Percentiles rank a stretch among this genome's conserved stretches.
phyloP scores from a whole-genome alignment of 805 yeast species.

The Metschnikowia aberdeeniae region DNA sequence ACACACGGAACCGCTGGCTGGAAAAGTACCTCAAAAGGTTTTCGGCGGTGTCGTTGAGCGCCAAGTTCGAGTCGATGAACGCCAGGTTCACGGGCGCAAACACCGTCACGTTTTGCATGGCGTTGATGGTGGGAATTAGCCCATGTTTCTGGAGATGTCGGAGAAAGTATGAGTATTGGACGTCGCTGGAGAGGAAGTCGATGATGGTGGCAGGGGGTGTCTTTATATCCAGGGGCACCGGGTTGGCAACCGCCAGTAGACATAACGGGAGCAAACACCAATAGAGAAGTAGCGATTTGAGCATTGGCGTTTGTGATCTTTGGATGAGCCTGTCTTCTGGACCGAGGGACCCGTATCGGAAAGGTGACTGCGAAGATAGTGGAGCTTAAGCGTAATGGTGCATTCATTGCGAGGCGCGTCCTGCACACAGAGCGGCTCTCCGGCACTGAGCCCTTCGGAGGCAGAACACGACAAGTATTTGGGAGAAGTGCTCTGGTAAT shows the following conservation, averaged over 20 bases:
- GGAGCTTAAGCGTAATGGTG: no score
- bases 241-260: constrained; percentile 13
- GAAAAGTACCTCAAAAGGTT: constrained; percentile 29
- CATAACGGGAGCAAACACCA: constrained; percentile 3
- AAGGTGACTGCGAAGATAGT: no score
- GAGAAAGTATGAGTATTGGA: constrained; percentile 62
- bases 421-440: no score
- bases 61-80: constrained; percentile 34
- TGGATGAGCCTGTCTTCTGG: no score
- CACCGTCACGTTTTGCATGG: constrained; percentile 60
- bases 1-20: constrained; percentile 31
- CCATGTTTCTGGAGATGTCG: constrained; percentile 59
- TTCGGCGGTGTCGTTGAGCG: constrained; percentile 16
- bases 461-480: no score
- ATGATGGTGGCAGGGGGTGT: constrained; percentile 46
- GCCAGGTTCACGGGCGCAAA: constrained; percentile 82
- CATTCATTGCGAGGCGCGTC: no score
- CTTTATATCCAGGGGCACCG: constrained; percentile 1
- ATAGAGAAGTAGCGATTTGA: background rate
- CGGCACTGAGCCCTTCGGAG: no score
- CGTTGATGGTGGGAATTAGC: constrained; percentile 57
- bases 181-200: constrained; percentile 65
- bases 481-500: no score
- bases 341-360: no score
- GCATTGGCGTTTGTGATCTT: no score